Evolutionary conservation across 371 early-diverging fungal genomes (phyloP).

Genomic region (Dichotomocladium elegans): DNA sequence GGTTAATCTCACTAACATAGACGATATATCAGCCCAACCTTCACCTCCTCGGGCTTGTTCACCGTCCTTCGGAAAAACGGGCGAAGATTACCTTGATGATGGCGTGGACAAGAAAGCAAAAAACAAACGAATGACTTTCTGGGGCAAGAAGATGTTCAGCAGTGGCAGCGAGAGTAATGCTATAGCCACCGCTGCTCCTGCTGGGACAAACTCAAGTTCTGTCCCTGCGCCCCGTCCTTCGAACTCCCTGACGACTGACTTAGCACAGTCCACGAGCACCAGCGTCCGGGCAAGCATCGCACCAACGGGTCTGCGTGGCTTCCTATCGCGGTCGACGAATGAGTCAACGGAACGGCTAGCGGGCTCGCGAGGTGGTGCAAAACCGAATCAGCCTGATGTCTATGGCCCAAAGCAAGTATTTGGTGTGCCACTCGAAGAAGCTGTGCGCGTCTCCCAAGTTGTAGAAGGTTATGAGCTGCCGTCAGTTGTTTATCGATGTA

Average conservation of each 20-base stretch:
- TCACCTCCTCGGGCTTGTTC: constrained; percentile 6
- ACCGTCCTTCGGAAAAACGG: constrained; percentile 8
- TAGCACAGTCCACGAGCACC: background rate
- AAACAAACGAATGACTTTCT: constrained; percentile 50
- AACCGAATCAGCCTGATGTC: background rate
- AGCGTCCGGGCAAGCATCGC: constrained; percentile 5
- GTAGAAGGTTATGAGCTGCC: constrained; percentile 81
- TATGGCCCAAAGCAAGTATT: constrained; percentile 55
- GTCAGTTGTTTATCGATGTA: constrained; percentile 89
- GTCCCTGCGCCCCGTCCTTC: constrained; percentile 4
- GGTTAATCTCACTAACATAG: constrained; percentile 18
- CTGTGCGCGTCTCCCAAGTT: constrained; percentile 57
- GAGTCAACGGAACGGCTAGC: constrained; percentile 6
- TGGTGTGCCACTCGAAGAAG: constrained; percentile 68
- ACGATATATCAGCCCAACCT: constrained; percentile 8
- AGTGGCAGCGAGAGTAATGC: constrained; percentile 13
- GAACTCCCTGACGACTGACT: background rate
- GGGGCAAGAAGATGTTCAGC: constrained; percentile 47
- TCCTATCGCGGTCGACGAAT: constrained; percentile 19
- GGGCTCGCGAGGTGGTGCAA: no score
- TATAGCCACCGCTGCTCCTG: background rate
- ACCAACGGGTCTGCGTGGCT: constrained; percentile 16
- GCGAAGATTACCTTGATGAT: constrained; percentile 9
- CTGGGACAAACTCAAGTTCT: background rate
- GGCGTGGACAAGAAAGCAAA: constrained; percentile 32